A percentile compares a stretch with the other conserved stretches of the same genome.
Conservation (phyloP, 1,284 basidiomycete genomes). For the Apiotrichum gamsii region DNA sequence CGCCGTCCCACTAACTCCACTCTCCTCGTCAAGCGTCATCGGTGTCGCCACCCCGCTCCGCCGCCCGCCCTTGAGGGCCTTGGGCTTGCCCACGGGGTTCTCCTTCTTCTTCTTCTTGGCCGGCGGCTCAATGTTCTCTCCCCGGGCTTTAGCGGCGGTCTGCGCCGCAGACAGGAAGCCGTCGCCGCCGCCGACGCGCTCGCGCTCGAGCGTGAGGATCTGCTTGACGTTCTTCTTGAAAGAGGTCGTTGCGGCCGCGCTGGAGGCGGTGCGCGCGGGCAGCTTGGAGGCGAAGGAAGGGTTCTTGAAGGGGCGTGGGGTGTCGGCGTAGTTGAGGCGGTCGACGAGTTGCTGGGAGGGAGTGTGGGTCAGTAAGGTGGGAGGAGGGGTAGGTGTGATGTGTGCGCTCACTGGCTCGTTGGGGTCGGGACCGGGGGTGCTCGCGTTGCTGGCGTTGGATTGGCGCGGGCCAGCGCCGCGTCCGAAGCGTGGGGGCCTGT, state of each 20-base stretch:
- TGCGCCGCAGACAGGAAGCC: constrained; percentile 37
- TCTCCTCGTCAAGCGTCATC: constrained; percentile 16
- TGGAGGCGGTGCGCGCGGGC: constrained; percentile 32
- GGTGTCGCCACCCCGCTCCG: constrained; percentile 28
- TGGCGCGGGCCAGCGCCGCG: constrained; percentile 24
- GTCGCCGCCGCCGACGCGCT: constrained; percentile 39
- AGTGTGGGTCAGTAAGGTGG: neutral
- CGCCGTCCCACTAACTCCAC: constrained; percentile 11
- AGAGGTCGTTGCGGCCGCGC: constrained; percentile 21
- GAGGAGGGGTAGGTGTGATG: neutral
- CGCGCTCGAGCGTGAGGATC: constrained; percentile 43
- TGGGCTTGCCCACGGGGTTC: constrained; percentile 13
- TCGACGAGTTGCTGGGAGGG: constrained; percentile 25
- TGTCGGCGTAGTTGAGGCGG: constrained; percentile 36
- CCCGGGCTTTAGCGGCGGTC: constrained; percentile 30
- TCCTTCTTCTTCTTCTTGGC: constrained; percentile 40
- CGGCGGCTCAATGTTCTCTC: constrained; percentile 33
- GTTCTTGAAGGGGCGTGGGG: constrained; percentile 42
- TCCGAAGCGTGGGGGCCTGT: constrained; percentile 10
- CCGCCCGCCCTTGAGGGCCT: constrained; percentile 2
- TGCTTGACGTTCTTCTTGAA: constrained; percentile 44
- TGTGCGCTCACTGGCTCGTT: constrained; percentile 17
- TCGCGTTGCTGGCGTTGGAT: constrained; percentile 33
- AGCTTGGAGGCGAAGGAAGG: constrained; percentile 32
- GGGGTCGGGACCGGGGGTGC: constrained; percentile 29